These are phyloP conservation scores for Solanum paucissectum DNA, from an alignment of 257 asterid species.

Conservation along the genomic window DNA sequence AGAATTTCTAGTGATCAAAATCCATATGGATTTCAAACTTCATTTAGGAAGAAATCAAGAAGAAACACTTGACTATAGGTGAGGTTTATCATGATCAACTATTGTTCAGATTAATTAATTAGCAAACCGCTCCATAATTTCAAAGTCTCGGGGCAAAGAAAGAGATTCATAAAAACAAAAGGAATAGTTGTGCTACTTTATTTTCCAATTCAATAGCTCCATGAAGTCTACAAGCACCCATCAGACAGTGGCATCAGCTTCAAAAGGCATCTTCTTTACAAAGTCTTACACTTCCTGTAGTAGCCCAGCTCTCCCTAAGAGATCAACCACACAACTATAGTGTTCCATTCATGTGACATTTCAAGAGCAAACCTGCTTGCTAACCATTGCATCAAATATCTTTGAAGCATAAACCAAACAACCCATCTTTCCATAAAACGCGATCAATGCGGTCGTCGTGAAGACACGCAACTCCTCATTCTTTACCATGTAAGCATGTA, in stretches of 20 bases:
- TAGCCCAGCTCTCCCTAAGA: too few species aligned
- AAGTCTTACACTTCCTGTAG: too few species aligned
- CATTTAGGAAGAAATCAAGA: not conserved
- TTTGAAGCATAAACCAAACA: too few species aligned
- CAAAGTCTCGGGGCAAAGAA: not conserved
- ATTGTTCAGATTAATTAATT: not conserved
- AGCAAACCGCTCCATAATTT: not conserved
- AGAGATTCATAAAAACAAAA: not conserved
- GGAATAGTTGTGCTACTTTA: conserved; percentile 33
- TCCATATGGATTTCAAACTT: too few species aligned
- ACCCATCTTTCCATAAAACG: conserved; percentile 55
- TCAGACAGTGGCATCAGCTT: too few species aligned
- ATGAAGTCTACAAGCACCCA: conserved; percentile 75
- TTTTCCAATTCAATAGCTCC: conserved; percentile 59
- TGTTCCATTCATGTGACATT: too few species aligned
- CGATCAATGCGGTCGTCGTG: conserved; percentile 49
- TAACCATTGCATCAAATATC: too few species aligned
- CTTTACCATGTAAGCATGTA: conserved; percentile 64
- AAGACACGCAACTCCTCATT: conserved; percentile 45
- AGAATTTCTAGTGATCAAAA: too few species aligned
- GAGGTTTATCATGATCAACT: not conserved
- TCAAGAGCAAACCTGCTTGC: too few species aligned
- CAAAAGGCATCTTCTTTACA: too few species aligned
- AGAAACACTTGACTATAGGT: not conserved
- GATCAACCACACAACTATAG: too few species aligned